Conservation (phyloP, 805 yeast species). For the Nakazawaea wyomingensis region DNA sequence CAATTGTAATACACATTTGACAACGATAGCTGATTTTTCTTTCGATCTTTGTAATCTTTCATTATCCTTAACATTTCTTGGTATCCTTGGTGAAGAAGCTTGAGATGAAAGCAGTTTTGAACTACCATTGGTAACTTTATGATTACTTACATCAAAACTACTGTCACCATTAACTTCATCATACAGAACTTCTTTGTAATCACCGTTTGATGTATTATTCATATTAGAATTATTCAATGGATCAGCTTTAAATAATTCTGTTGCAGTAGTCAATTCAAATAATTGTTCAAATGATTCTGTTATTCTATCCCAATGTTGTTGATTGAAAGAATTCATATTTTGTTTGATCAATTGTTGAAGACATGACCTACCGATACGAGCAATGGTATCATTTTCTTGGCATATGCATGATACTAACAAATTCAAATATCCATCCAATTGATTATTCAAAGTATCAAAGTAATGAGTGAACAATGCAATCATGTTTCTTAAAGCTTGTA, state of each 20-base stretch:
- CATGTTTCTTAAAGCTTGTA: constrained; percentile 89
- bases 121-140: constrained; percentile 17
- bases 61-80: constrained; percentile 21
- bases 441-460: constrained; percentile 67
- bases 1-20: constrained; percentile 86
- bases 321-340: constrained; percentile 60
- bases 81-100: constrained; percentile 3
- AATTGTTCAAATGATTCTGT: constrained; percentile 60
- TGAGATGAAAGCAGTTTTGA: neutral
- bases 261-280: constrained; percentile 81
- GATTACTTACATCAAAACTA: constrained; percentile 31
- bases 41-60: constrained; percentile 41
- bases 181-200: constrained; percentile 27
- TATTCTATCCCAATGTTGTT: constrained; percentile 70
- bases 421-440: constrained; percentile 74
- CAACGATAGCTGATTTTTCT: constrained; percentile 73
- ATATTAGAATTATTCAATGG: constrained; percentile 29
- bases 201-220: constrained; percentile 18
- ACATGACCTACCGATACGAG: constrained; percentile 90
- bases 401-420: constrained; percentile 84
- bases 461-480: constrained; percentile 78
- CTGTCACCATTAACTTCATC: constrained; percentile 26
- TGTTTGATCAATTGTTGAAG: constrained; percentile 73
- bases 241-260: constrained; percentile 67
- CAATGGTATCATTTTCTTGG: constrained; percentile 95